Base-by-base conservation (phyloP, 2,329 filamentous ascomycete genomes). In the Aspergillus latus region DNA sequence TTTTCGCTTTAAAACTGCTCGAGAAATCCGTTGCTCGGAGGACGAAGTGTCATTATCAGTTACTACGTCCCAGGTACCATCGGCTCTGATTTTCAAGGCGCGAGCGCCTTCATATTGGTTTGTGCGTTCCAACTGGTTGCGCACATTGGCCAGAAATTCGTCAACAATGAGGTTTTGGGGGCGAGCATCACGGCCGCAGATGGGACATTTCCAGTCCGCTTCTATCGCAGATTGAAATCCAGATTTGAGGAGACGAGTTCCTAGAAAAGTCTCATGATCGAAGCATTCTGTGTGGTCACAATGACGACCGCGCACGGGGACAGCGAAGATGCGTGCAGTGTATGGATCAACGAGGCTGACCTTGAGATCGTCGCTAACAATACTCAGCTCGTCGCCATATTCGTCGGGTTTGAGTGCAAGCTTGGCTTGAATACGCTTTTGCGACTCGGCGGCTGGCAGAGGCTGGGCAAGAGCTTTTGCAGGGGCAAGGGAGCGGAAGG, bases 241-340 rank as follows among this genome's bases (percentile, higher is more conserved):
- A 4, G 79, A 77, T 42, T 70, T 74, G 26, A 69, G 72, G 21
- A 64, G 69, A 13, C 90, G 84, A 4, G 88, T 90, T 11, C 79
- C 72, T 7, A 99, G 81, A 77, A 90, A 97, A 0, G 84, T 92
- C 16, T 88, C 82, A 6, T 97, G 84, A 69, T 97, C 93, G 68
- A 97, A 97, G 68, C 92, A 96, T 68, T 97, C 90, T 36, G 88
- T 77, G 68, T 99, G 93, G 26, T 78, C 77, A 70, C 94, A 99
- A 2, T 72, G 64, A 6, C 66, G 76, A 28, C 90, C 86, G 29
- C 92, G 87, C 1, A 87, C 90, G 1, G 94, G 93, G 0, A 82
- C 79, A 4, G 82, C 77, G 68, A 89, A 92, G 9, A 94, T 80
- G 10, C 68, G 75, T 1, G 82, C 77, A 55, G 78, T 87, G 66